phyloP scores from a whole-genome alignment of 768 basidiomycete species.

The Leccinellum albellum region DNA sequence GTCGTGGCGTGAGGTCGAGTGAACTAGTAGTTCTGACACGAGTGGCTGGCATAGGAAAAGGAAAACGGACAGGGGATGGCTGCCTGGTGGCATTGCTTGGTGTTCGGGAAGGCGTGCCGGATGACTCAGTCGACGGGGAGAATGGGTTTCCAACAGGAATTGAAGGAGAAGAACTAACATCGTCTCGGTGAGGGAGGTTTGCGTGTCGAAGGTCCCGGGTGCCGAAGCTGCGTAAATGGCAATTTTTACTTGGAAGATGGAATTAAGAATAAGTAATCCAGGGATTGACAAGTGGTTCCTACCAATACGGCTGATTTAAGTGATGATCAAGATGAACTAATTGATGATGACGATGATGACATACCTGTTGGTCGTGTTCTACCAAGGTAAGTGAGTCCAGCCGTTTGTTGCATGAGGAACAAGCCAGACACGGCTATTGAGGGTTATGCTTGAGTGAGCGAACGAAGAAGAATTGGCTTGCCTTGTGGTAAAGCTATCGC shows the following conservation, averaged over 20 bases:
- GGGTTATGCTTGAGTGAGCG: not conserved
- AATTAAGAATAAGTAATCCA: not conserved
- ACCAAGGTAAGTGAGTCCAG: conserved; percentile 73
- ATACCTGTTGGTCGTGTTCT: conserved; percentile 80
- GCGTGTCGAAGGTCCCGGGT: conserved; percentile 69
- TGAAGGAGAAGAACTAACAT: conserved; percentile 32
- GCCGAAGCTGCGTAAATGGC: conserved; percentile 77
- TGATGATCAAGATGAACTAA: conserved; percentile 1
- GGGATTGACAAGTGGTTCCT: conserved; percentile 6
- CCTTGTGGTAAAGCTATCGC: conserved; percentile 76
- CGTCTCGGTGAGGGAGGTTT: conserved; percentile 55
- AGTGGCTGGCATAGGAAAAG: conserved; percentile 33
- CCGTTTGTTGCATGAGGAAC: conserved; percentile 70
- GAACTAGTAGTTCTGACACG: conserved; percentile 22
- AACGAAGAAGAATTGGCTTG: conserved; percentile 14
- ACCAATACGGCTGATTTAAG: conserved; percentile 43
- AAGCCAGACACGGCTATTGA: conserved; percentile 73
- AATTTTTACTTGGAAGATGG: conserved; percentile 60
- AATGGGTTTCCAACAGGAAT: conserved; percentile 28
- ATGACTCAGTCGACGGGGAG: conserved; percentile 8
- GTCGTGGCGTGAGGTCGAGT: conserved; percentile 24
- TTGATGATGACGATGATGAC: conserved; percentile 15
- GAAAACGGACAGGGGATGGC: conserved; percentile 27
- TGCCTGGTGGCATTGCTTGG: conserved; percentile 22
- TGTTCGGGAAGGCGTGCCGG: conserved; percentile 9